A percentile compares a stretch with the other conserved stretches of the same genome.
These are phyloP conservation scores for Botryotinia calthae DNA, from an alignment of 2,329 filamentous ascomycete species.

Conservation along the genomic window DNA sequence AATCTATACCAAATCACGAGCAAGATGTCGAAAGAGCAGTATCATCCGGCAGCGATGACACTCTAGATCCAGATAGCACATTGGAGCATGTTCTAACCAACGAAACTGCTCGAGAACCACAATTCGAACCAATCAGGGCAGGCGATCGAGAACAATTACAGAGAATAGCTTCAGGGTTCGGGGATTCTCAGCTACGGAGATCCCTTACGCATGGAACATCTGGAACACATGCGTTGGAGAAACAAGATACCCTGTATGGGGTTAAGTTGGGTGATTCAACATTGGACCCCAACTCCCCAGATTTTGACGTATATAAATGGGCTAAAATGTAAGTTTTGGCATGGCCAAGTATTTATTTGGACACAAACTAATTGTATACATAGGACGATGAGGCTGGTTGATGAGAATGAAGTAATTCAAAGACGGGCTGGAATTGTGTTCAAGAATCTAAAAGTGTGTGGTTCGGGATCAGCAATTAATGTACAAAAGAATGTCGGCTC, in stretches of 20 bases:
- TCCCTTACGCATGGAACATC: conserved; percentile 4
- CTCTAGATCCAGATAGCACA: conserved; percentile 20
- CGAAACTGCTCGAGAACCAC: conserved; percentile 25
- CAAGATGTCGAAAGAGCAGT: neutral
- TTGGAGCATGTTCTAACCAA: conserved; percentile 24
- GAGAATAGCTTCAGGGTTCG: conserved; percentile 33
- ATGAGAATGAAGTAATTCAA: conserved; percentile 54
- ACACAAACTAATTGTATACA: neutral
- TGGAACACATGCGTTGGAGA: conserved; percentile 22
- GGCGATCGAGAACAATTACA: conserved; percentile 34
- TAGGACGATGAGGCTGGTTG: conserved; percentile 44
- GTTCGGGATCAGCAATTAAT: conserved; percentile 64
- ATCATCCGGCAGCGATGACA: conserved; percentile 13
- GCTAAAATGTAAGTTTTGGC: conserved; percentile 27
- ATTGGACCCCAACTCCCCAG: conserved; percentile 50
- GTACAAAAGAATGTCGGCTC: conserved; percentile 66
- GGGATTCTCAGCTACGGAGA: conserved; percentile 22
- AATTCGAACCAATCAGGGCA: conserved; percentile 31
- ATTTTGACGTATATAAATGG: conserved; percentile 34
- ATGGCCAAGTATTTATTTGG: neutral
- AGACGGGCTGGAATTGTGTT: conserved; percentile 60
- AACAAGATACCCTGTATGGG: conserved; percentile 38
- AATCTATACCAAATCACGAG: neutral
- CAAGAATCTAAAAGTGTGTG: conserved; percentile 63
- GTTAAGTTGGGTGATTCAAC: conserved; percentile 46